A percentile compares a stretch with the other conserved stretches of the same genome.
phyloP scores from a whole-genome alignment of 1,284 basidiomycete genomes.

The Tremellales sp. region DNA sequence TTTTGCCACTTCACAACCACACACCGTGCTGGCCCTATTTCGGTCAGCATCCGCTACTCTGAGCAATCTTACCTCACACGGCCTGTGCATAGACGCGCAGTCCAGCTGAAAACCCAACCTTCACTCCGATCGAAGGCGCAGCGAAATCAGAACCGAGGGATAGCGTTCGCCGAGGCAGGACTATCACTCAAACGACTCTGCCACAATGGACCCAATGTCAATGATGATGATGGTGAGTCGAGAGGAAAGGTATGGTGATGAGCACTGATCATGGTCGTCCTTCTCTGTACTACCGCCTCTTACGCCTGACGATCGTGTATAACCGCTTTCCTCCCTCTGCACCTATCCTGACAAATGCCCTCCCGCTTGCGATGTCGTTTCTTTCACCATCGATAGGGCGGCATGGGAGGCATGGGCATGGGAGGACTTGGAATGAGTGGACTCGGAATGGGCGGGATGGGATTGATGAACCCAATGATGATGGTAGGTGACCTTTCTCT shows the following conservation, averaged over 20 bases:
- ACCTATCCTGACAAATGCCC: neutral
- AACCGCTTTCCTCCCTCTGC: neutral
- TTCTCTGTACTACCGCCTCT: neutral
- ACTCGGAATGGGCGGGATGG: slow-evolving; percentile 6
- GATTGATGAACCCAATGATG: slow-evolving; percentile 13
- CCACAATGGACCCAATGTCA: slow-evolving; percentile 28
- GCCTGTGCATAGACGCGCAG: no score
- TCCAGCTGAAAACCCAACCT: no score
- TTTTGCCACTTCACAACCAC: no score
- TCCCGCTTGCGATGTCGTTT: neutral
- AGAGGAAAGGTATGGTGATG: neutral
- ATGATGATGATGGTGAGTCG: slow-evolving; percentile 27
- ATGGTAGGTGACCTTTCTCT: slow-evolving; percentile 3
- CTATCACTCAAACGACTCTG: no score
- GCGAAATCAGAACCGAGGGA: no score
- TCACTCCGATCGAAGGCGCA: no score
- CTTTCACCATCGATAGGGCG: slow-evolving; percentile 7
- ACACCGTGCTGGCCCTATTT: no score
- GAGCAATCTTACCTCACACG: no score
- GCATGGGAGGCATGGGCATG: slow-evolving; percentile 24
- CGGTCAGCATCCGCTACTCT: no score
- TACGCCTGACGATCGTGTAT: neutral
- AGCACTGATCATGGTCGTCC: neutral
- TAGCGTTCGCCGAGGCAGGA: no score
- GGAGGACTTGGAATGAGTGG: slow-evolving; percentile 13